Evolutionary conservation across 345 rosid genomes (phyloP).

Genomic region (Sonneratia caseolaris): DNA sequence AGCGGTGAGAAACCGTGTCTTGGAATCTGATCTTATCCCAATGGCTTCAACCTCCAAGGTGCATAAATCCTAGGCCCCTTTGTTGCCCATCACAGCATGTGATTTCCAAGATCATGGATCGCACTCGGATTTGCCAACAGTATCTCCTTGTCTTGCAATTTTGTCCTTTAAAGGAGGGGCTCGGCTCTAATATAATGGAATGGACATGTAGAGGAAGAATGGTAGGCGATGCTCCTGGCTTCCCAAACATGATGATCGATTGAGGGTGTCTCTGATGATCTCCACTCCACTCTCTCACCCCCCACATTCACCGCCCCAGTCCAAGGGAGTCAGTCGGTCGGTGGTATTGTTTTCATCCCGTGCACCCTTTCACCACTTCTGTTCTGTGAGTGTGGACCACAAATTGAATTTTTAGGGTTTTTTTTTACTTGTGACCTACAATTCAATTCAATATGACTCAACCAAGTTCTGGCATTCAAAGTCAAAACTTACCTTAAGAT

Average conservation of each 20-base stretch:
- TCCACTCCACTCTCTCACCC: not conserved
- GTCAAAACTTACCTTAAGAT: not conserved
- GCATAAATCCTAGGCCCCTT: no score
- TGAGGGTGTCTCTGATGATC: slow-evolving; percentile 30
- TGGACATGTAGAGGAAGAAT: slow-evolving; percentile 1
- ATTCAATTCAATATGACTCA: not conserved
- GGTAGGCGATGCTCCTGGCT: slow-evolving; percentile 34
- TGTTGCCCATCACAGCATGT: no score
- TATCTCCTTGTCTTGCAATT: no score
- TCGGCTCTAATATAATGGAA: not conserved
- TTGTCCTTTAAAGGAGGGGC: not conserved
- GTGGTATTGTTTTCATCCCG: not conserved
- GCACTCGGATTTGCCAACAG: no score
- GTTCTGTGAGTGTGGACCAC: not conserved
- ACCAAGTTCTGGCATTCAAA: not conserved
- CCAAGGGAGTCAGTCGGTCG: not conserved
- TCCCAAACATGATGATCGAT: slow-evolving; percentile 38
- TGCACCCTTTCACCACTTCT: not conserved
- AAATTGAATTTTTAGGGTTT: no score
- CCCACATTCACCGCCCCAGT: not conserved
- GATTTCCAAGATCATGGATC: no score
- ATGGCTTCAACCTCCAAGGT: no score
- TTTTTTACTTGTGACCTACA: not conserved
- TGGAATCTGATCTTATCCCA: no score
- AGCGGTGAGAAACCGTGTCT: no score